These are phyloP conservation scores for Hydnomerulius pinastri DNA, from an alignment of 768 basidiomycete species.

Conservation along the genomic window DNA sequence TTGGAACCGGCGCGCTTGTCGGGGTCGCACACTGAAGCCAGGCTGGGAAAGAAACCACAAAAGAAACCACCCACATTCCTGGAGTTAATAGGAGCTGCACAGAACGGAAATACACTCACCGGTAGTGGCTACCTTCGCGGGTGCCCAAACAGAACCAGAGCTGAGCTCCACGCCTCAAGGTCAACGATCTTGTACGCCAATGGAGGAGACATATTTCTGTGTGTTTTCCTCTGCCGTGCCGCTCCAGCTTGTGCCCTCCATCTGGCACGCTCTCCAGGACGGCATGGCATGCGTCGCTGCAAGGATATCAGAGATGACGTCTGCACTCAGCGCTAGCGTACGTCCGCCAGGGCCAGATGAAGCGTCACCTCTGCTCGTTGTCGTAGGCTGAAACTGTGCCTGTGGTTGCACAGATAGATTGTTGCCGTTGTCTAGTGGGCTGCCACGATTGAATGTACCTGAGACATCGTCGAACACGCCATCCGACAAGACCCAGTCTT, in stretches of 20 bases:
- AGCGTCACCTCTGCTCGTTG: slow-evolving; percentile 2
- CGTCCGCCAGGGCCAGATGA: slow-evolving; percentile 18
- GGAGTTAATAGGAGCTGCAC: slow-evolving; percentile 1
- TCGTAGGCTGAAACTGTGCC: slow-evolving; percentile 11
- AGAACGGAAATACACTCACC: slow-evolving; percentile 39
- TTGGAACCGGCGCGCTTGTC: slow-evolving; percentile 55
- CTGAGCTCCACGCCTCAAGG: slow-evolving; percentile 30
- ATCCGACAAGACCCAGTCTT: neutral
- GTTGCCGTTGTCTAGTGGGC: neutral
- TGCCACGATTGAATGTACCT: slow-evolving; percentile 1
- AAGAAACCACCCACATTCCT: slow-evolving; percentile 1
- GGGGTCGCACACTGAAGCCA: slow-evolving; percentile 53
- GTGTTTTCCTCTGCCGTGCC: slow-evolving; percentile 30
- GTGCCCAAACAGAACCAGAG: slow-evolving; percentile 33
- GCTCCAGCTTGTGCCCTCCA: slow-evolving; percentile 35
- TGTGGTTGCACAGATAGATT: neutral
- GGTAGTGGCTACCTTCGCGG: slow-evolving; percentile 45
- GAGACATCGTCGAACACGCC: neutral
- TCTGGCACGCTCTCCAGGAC: slow-evolving; percentile 34
- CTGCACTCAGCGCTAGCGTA: slow-evolving; percentile 1
- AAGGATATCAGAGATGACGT: slow-evolving; percentile 31
- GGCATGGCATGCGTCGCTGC: slow-evolving; percentile 32
- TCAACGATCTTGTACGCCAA: neutral
- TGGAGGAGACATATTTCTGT: slow-evolving; percentile 20
- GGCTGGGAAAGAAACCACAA: neutral